These are phyloP conservation scores for Annulohypoxylon moriforme DNA, from an alignment of 495 filamentous ascomycete species.

Conservation along the genomic window DNA sequence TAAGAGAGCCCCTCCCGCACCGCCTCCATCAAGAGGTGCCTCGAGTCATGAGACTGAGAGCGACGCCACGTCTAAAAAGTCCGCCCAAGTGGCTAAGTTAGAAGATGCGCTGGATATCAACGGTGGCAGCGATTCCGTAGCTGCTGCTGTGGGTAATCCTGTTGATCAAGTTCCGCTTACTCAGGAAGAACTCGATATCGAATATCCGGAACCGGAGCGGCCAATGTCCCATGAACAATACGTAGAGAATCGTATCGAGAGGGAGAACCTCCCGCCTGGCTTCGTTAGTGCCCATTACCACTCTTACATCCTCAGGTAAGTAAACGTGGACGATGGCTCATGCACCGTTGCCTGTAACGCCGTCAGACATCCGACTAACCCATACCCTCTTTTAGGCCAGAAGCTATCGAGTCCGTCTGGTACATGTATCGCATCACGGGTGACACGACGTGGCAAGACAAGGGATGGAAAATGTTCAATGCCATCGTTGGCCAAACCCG, in stretches of 20 bases:
- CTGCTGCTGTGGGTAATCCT: conserved; percentile 5
- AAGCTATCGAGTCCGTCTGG: conserved; percentile 95
- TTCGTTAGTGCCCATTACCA: conserved; percentile 67
- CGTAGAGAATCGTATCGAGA: conserved; percentile 66
- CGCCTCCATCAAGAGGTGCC: background rate
- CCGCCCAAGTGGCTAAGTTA: background rate
- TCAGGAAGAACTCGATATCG: conserved; percentile 31
- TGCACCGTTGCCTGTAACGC: background rate
- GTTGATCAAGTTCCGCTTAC: conserved; percentile 44
- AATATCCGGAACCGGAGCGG: conserved; percentile 46
- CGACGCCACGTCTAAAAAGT: background rate
- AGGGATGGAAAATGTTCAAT: conserved; percentile 92
- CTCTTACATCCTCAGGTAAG: conserved; percentile 82
- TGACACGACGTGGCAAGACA: conserved; percentile 80
- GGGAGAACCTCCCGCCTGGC: conserved; percentile 74
- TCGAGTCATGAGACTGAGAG: background rate
- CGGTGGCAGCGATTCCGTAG: conserved; percentile 20
- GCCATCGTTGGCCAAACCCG: conserved; percentile 74
- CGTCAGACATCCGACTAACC: conserved; percentile 30
- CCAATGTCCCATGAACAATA: conserved; percentile 73
- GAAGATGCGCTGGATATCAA: conserved; percentile 41
- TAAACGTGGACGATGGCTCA: background rate
- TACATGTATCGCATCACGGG: conserved; percentile 95
- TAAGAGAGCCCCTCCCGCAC: conserved; percentile 23
- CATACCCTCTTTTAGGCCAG: conserved; percentile 67